A percentile compares a stretch with the other conserved stretches of the same genome.
These are phyloP conservation scores for Tolypocladium guangdongense DNA, from an alignment of 2,329 filamentous ascomycete species.

Conservation along the genomic window DNA sequence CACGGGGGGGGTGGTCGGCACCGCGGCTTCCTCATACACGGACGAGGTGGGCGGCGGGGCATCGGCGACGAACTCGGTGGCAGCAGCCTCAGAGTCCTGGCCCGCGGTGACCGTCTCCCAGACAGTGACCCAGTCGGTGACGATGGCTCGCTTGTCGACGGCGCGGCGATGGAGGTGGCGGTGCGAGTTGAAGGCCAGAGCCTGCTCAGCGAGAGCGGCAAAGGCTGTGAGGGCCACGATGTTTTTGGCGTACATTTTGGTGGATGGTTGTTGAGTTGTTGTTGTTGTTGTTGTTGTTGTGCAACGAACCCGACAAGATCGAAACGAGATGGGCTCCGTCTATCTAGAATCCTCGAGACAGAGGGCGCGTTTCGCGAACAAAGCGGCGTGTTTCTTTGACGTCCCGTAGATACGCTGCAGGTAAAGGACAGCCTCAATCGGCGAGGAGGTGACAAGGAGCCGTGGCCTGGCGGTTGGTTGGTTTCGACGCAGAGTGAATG, in stretches of 20 bases:
- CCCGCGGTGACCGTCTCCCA: constrained; percentile 22
- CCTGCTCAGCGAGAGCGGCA: constrained; percentile 31
- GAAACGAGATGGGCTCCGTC: neutral
- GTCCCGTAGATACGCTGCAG: neutral
- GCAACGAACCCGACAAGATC: neutral
- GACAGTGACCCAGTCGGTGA: constrained; percentile 30
- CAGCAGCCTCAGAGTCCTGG: neutral
- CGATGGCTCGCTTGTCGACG: constrained; percentile 20
- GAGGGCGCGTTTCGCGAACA: neutral
- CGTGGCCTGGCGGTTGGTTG: neutral
- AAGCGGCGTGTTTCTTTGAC: neutral
- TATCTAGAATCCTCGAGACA: neutral
- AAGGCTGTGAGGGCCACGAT: constrained; percentile 29
- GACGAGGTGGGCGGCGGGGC: neutral
- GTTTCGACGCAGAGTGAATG: neutral
- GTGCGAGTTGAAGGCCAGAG: constrained; percentile 30
- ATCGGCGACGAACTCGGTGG: constrained; percentile 1
- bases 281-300: too few relatives aligned
- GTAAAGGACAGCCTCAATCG: neutral
- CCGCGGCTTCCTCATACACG: too few relatives aligned
- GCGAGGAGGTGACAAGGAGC: neutral
- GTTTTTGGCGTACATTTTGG: constrained; percentile 33
- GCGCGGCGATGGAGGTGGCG: constrained; percentile 25
- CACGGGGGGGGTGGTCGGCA: too few relatives aligned
- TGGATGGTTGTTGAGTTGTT: constrained; percentile 3